Base-by-base conservation (phyloP, 257 asterid species). In the Voacanga thouarsii region DNA sequence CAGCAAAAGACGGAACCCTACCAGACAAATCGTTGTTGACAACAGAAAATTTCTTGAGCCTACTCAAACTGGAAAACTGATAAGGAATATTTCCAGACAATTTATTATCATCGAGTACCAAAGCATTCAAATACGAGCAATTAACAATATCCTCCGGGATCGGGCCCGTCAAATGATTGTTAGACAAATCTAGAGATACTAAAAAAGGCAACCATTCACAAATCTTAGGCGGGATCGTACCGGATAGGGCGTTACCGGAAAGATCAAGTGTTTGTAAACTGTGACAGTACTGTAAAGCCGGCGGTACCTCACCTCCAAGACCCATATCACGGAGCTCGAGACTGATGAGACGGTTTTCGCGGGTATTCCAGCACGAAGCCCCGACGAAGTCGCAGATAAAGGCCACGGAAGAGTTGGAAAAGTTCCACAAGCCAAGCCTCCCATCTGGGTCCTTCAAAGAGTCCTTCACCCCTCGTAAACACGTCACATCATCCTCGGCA, bases 151-250 rank as follows among this genome's bases (percentile, higher is more conserved):
- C 96, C 16, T 79, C 88, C 28, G 99, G 99, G 47, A 96, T 96
- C 12, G 74, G 21, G 21, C 98, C 99, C 41, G 92, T 83, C 72
- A 92, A 87, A 37, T 19, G 44, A 41, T 96, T 96, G n/a, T 71
- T 67, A 21, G 99, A 89, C 77, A 96, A 83, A 83, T 96, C 98
- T 33, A 93, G 90, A 66, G 85, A 82, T 2, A 85, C 89, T 78
- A 96, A 84, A 87, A 87, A 93, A 8, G 97, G 97, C 77, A 96
- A 75, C 99, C 99, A 93, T 45, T 68, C 77, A 79, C 98, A 96
- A 79, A 96, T 88, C 81, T 85, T 79, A 39, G 82, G 11, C 7
- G 99, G 97, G 59, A 96, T 93, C 70, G 90, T 57, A 76, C 99
- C 98, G 26, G 92, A 80, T 63, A 93, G 80, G 16, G 83, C 71